Evolutionary conservation across 805 yeast genomes (phyloP).

Genomic region (Vanderwaltozyma verrucispora): DNA sequence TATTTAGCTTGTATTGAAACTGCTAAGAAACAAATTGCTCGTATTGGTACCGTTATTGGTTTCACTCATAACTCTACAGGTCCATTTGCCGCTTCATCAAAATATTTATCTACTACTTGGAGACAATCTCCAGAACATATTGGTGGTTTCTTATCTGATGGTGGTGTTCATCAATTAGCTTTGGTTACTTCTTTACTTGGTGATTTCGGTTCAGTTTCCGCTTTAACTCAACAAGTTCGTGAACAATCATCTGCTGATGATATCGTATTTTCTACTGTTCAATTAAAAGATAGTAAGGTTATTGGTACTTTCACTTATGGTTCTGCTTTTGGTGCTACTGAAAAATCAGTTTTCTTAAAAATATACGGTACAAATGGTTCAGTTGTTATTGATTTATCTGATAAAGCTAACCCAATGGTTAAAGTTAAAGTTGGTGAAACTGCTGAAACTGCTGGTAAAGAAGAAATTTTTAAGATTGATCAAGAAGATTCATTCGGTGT

Average conservation of each 20-base stretch:
- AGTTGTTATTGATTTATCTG: conserved; percentile 52
- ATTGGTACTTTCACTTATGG: conserved; percentile 86
- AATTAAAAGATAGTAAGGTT: conserved; percentile 44
- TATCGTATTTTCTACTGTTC: conserved; percentile 59
- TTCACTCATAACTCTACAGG: conserved; percentile 71
- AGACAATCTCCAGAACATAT: conserved; percentile 83
- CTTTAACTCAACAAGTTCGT: conserved; percentile 67
- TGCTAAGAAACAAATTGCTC: conserved; percentile 47
- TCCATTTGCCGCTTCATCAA: conserved; percentile 48
- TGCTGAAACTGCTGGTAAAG: conserved; percentile 19
- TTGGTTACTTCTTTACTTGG: conserved; percentile 77
- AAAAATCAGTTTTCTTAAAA: conserved; percentile 53
- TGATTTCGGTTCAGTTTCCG: conserved; percentile 57
- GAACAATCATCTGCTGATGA: conserved; percentile 76
- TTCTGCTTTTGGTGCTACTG: conserved; percentile 76
- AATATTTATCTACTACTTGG: conserved; percentile 70
- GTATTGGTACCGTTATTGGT: conserved; percentile 62
- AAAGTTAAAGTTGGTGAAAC: conserved; percentile 25
- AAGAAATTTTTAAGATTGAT: conserved; percentile 29
- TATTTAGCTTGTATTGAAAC: conserved; percentile 50
- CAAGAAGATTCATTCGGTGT: conserved; percentile 45
- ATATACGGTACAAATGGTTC: conserved; percentile 79
- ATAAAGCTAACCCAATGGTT: conserved; percentile 30
- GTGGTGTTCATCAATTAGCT: conserved; percentile 95
- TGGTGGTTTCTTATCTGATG: conserved; percentile 89